Base-by-base conservation (phyloP, 805 yeast genomes). In the Lachancea kluyveri region DNA sequence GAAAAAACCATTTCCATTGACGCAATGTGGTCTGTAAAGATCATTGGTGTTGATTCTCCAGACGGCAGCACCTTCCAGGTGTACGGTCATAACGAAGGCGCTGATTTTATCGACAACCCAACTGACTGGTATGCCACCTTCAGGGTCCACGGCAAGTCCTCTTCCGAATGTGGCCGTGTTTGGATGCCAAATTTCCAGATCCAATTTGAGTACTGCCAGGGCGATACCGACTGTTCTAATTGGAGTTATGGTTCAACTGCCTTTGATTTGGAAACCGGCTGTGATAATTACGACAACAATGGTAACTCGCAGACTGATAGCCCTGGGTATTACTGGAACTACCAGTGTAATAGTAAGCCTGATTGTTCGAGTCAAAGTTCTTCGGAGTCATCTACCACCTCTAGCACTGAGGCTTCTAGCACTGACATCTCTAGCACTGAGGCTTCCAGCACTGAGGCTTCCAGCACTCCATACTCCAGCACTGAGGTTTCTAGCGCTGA, bases 111-210 rank as follows among this genome's bases (percentile, higher is more conserved):
- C 12, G 33, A 29, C 15, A 33, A 35, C 24, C 53, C 53, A 21
- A 44, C 51, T 2, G 46, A 48, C 25, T 48, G 30, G 22, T 39
- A 41, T 3, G 39, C 43, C 3, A 44, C 48, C 8, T 44, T 48
- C 26, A 30, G 37, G 13, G 43, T 46, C 2, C 31, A 41, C 15
- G 48, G 37, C 6, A 19, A 17, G 12, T 7, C 35, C 4, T 24
- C 35, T 6, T 11, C 23, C 3, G 37, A 38, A 6, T n/a, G 28
- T 1, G 30, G 37, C 10, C 28, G 23, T 1, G 35, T 41, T 4
- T 41, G 46, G 46, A 29, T 48, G 41, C 51, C 51, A 15, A 35
- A 37, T 12, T 43, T 48, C 30, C 42, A 43, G 28, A 37, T 48
- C 13, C 41, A 43, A 15, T 44, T 28, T 16, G 46, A 41, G 22